Evolutionary conservation across 306 rosid species (phyloP).

Genomic region (Corylus avellana): DNA sequence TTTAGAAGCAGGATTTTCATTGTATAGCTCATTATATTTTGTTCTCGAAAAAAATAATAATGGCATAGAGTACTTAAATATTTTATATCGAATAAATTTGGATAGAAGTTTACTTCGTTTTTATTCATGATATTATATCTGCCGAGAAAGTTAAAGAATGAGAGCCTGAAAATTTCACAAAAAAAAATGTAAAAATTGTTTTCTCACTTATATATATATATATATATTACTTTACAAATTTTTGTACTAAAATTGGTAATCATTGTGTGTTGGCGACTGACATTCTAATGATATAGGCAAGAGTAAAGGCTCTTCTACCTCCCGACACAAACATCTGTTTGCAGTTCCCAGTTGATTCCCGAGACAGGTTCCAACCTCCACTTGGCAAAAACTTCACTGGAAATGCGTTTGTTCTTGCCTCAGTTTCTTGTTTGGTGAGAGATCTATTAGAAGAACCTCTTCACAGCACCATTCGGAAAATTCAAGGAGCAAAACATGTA

Average conservation of each 20-base stretch:
- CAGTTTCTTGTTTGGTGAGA: constrained; percentile 27
- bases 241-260: too few species aligned
- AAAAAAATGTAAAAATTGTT: too few species aligned
- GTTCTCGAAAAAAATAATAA: not conserved
- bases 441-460: constrained; percentile 19
- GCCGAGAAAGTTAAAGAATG: too few species aligned
- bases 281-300: constrained; percentile 14
- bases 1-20: not conserved
- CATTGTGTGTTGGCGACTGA: not conserved
- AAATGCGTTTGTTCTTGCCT: constrained; percentile 35
- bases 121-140: too few species aligned
- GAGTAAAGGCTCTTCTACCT: constrained; percentile 30
- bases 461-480: constrained; percentile 11
- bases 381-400: constrained; percentile 31
- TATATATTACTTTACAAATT: not conserved
- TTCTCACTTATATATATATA: too few species aligned
- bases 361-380: constrained; percentile 24
- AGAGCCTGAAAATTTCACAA: too few species aligned
- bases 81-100: too few species aligned
- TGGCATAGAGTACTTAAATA: too few species aligned
- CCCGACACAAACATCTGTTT: constrained; percentile 32
- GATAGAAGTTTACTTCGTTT: too few species aligned
- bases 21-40: not conserved
- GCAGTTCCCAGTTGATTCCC: constrained; percentile 30
- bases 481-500: constrained; percentile 27